Conservation (phyloP, 176 grass and related monocot genomes). For the Eleusine coracana region DNA sequence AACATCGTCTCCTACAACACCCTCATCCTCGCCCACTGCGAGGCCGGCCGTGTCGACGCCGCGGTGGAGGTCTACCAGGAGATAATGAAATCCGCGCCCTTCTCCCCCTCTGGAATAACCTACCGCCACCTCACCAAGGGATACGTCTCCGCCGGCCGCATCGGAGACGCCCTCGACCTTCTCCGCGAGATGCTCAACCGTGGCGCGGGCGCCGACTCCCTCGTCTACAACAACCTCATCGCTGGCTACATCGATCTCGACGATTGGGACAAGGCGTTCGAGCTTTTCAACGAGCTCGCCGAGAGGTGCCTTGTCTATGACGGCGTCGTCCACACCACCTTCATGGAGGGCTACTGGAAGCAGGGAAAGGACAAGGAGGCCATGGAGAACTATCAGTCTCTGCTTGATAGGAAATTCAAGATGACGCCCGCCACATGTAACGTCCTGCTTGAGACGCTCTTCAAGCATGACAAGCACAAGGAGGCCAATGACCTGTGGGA, state of each 20-base stretch:
- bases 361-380: constrained; percentile 61
- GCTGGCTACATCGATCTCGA: constrained; percentile 52
- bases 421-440: constrained; percentile 68
- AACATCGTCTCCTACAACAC: constrained; percentile 72
- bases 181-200: constrained; percentile 60
- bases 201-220: constrained; percentile 50
- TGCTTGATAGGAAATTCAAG: constrained; percentile 57
- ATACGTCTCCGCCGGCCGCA: constrained; percentile 47
- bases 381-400: constrained; percentile 63
- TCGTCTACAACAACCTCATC: constrained; percentile 67
- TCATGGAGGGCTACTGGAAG: constrained; percentile 71
- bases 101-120: constrained; percentile 50
- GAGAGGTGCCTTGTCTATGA: constrained; percentile 69
- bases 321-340: constrained; percentile 56
- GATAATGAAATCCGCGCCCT: constrained; percentile 47
- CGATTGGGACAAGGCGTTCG: constrained; percentile 50
- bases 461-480: constrained; percentile 56
- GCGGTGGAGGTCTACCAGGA: constrained; percentile 49
- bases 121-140: constrained; percentile 69
- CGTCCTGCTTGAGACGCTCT: constrained; percentile 53
- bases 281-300: constrained; percentile 63
- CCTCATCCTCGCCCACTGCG: constrained; percentile 49
- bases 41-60: constrained; percentile 46
- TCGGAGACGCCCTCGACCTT: constrained; percentile 50
- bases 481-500: constrained; percentile 62